These are phyloP conservation scores for Coniochaeta sp. DNA, from an alignment of 2,329 filamentous ascomycete species.

Conservation along the genomic window DNA sequence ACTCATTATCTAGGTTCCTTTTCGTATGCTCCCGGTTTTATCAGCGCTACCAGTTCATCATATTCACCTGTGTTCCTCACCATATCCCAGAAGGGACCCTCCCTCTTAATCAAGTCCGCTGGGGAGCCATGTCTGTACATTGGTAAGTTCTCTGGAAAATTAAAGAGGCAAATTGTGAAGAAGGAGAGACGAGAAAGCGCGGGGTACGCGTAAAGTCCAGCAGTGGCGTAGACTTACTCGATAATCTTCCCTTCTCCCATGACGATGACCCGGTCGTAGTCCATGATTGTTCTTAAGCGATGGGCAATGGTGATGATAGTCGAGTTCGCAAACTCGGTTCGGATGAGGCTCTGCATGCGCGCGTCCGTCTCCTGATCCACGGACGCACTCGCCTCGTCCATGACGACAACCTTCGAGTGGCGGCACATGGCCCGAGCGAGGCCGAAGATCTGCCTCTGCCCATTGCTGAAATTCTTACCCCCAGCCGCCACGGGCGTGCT, in stretches of 20 bases:
- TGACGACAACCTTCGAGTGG: slow-evolving; percentile 30
- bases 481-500: slow-evolving; percentile 70
- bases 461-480: slow-evolving; percentile 71
- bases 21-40: too few species aligned
- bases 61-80: too few species aligned
- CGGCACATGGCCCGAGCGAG: slow-evolving; percentile 38
- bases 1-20: too few species aligned
- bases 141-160: too few species aligned
- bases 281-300: slow-evolving; percentile 32
- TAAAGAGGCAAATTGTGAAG: too few species aligned
- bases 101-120: too few species aligned
- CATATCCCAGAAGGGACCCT: too few species aligned
- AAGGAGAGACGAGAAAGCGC: too few species aligned
- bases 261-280: slow-evolving; percentile 42
- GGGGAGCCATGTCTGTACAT: too few species aligned
- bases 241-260: slow-evolving; percentile 30
- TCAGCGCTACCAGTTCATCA: too few species aligned
- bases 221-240: slow-evolving; percentile 8
- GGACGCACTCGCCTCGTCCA: slow-evolving; percentile 42
- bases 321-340: slow-evolving; percentile 41
- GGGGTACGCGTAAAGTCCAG: too few species aligned
- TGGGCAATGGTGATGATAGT: slow-evolving; percentile 39
- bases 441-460: slow-evolving; percentile 43
- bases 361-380: slow-evolving; percentile 58
- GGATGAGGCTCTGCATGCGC: slow-evolving; percentile 46